Base-by-base conservation (phyloP, 164 flowering plant species). In the Magnolia officinalis region DNA sequence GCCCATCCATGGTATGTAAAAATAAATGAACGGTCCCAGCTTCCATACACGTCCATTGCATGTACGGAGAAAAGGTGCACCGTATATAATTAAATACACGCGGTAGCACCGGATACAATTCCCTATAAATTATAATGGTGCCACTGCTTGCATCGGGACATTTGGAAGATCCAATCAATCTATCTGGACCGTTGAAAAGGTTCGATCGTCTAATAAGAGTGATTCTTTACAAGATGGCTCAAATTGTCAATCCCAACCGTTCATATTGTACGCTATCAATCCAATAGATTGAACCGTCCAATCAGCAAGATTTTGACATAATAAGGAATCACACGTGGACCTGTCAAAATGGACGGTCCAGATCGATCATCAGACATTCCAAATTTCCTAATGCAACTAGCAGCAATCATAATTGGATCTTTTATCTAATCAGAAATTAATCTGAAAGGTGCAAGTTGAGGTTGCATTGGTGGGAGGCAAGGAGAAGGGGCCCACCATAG, bases 401-500 rank as follows among this genome's bases (percentile, higher is more conserved):
- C 59, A 52, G 10, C 59, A 11, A 37, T 37, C 6, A 37, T 37
- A 37, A 5, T 37, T 37, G 13, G 4, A 55, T 55, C 61, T 13
- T 55, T 55, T 55, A 11, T 55, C 61, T 55, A 55, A 55, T 55
- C 14, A 6, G 7, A 63, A 63, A 92, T 16, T 55, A 55, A 55
- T 55, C 24, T 19, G 9, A 63, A 67, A 92, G 94, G 90, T 94
- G 49, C 75, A 86, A 75, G 76, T 85, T 23, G 95, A 93, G 83
- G 82, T 87, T 3, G 83, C 79, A 37, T 75, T 87, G 70, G 91
- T 82, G 81, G 90, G 88, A 78, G 97, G 92, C 66, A 90, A 88
- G 77, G 92, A 93, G 63, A 95, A 88, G 74, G 97, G 97, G 4
- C 88, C 88, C 67, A 72, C 78, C 21, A 90, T 95, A 75, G 89